A percentile compares a stretch with the other conserved stretches of the same genome.
phyloP scores from a whole-genome alignment of 306 rosid genomes.

The Sesbania bispinosa region DNA sequence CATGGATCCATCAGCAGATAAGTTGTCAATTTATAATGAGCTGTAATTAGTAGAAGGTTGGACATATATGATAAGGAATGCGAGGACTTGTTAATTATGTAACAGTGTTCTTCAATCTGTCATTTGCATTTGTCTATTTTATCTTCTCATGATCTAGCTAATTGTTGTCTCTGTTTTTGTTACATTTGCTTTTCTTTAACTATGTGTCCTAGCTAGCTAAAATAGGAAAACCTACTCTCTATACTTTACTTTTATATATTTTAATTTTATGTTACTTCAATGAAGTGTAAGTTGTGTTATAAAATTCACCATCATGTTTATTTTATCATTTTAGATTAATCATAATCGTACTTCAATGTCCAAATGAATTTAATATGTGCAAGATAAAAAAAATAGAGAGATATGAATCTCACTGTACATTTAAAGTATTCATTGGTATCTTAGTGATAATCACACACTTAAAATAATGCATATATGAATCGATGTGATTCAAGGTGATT shows the following conservation, averaged over 20 bases:
- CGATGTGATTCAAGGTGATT: background rate
- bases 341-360: background rate
- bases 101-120: constrained; percentile 5
- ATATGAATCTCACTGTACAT: background rate
- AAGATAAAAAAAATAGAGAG: background rate
- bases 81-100: constrained; percentile 8
- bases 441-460: background rate
- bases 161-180: background rate
- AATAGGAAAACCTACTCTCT: background rate
- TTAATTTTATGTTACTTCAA: background rate
- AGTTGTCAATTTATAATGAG: constrained; percentile 23
- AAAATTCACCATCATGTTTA: background rate
- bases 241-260: background rate
- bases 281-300: background rate
- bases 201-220: background rate
- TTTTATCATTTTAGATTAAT: background rate
- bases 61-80: constrained; percentile 4
- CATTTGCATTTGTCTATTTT: constrained; percentile 1
- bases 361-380: background rate
- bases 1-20: background rate
- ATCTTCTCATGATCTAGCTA: background rate
- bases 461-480: background rate
- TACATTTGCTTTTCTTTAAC: background rate
- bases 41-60: constrained; percentile 17
- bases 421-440: background rate